These are phyloP conservation scores for Oryza longistaminata DNA, from an alignment of 176 grass and related monocot species.

Conservation along the genomic window DNA sequence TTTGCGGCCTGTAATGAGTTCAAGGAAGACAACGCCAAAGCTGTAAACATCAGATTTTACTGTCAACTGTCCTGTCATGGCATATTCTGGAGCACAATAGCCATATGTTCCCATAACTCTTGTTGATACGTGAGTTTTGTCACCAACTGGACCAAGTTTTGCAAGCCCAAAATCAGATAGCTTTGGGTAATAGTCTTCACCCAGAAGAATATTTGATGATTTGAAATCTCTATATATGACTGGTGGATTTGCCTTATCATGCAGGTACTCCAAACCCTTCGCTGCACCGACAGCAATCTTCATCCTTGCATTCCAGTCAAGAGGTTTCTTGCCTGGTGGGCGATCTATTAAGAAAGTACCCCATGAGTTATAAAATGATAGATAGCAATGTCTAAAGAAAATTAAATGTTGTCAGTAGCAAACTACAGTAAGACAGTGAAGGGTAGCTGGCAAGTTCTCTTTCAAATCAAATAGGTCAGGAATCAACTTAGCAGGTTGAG, in stretches of 20 bases:
- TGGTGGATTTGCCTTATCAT: constrained; percentile 89
- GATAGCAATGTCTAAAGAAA: constrained; percentile 22
- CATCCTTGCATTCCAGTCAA: constrained; percentile 95
- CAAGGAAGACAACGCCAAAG: constrained; percentile 98
- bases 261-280: constrained; percentile 90
- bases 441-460: background rate
- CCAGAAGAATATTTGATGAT: constrained; percentile 95
- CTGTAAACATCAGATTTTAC: constrained; percentile 98
- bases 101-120: constrained; percentile 99
- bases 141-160: constrained; percentile 97
- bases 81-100: constrained; percentile 98
- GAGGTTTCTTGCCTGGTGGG: constrained; percentile 71
- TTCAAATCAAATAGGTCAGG: constrained; percentile 5
- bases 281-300: constrained; percentile 93
- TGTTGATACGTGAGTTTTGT: constrained; percentile 95
- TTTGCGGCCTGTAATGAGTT: constrained; percentile 89
- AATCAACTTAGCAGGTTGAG: constrained; percentile 23
- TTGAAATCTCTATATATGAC: constrained; percentile 99
- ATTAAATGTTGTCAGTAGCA: background rate
- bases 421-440: background rate
- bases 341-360: constrained; percentile 48
- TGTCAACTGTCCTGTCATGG: constrained; percentile 98
- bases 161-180: constrained; percentile 98
- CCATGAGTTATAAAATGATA: constrained; percentile 33
- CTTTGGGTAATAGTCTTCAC: constrained; percentile 81